Evolutionary conservation across 495 filamentous ascomycete genomes (phyloP).

Genomic region (Penicillium alfredii): DNA sequence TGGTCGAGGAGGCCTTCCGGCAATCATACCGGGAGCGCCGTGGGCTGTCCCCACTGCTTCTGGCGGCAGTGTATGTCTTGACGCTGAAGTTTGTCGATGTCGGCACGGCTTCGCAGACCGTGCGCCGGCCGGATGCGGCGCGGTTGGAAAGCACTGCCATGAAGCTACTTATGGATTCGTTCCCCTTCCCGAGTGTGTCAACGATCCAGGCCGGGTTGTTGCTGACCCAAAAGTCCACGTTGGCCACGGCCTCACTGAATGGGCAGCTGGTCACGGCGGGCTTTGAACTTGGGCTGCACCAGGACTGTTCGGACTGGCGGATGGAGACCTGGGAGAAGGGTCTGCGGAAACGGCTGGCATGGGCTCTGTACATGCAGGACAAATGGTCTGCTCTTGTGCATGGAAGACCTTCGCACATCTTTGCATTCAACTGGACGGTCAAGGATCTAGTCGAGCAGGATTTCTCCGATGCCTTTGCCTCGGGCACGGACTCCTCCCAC

Average conservation of each 20-base stretch:
- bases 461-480: conserved; percentile 36
- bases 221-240: conserved; percentile 79
- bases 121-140: conserved; percentile 64
- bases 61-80: conserved; percentile 85
- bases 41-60: conserved; percentile 73
- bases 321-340: conserved; percentile 50
- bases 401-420: conserved; percentile 51
- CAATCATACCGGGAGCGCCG: conserved; percentile 76
- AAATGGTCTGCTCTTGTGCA: conserved; percentile 54
- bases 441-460: conserved; percentile 48
- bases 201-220: conserved; percentile 89
- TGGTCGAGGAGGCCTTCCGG: conserved; percentile 81
- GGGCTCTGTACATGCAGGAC: conserved; percentile 56
- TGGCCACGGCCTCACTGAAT: conserved; percentile 80
- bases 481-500: conserved; percentile 27
- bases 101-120: conserved; percentile 56
- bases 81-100: conserved; percentile 86
- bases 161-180: conserved; percentile 64
- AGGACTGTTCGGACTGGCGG: conserved; percentile 51
- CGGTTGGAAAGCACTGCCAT: conserved; percentile 74
- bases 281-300: conserved; percentile 52
- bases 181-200: conserved; percentile 82
- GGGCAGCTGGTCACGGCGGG: conserved; percentile 61
- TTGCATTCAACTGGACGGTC: conserved; percentile 53
- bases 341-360: conserved; percentile 52